Evolutionary conservation across 2,329 filamentous ascomycete species (phyloP).

Genomic region (Phyllosticta citrichinensis): DNA sequence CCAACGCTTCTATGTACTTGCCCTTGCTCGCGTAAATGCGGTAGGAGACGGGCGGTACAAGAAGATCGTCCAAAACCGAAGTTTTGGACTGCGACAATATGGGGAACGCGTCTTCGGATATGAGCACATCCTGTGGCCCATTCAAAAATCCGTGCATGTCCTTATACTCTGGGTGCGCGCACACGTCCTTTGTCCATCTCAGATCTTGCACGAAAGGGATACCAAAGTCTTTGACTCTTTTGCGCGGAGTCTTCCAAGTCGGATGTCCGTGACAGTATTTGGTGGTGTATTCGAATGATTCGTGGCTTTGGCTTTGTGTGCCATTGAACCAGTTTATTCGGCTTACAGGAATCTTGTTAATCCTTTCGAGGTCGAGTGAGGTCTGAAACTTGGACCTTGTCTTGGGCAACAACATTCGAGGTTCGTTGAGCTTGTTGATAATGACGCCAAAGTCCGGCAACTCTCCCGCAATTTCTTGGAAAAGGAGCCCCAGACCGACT

Average conservation of each 20-base stretch:
- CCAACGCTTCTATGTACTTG: constrained; percentile 31
- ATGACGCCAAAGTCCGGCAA: not conserved
- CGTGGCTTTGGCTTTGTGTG: not conserved
- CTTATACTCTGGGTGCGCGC: constrained; percentile 1
- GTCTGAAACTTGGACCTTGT: not conserved
- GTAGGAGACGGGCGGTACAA: constrained; percentile 40
- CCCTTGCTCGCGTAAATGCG: constrained; percentile 21
- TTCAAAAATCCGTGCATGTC: constrained; percentile 21
- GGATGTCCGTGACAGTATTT: constrained; percentile 6
- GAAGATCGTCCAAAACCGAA: constrained; percentile 39
- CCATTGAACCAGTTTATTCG: not conserved
- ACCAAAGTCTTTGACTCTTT: not conserved
- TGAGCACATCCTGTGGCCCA: constrained; percentile 33
- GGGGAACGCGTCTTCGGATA: constrained; percentile 35
- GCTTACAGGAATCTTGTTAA: not conserved
- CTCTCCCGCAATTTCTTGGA: not conserved
- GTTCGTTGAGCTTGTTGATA: not conserved
- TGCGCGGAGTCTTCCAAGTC: constrained; percentile 1
- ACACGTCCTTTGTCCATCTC: constrained; percentile 38
- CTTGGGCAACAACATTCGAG: not conserved
- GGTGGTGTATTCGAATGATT: not conserved
- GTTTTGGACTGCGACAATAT: constrained; percentile 37
- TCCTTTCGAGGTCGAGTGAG: not conserved
- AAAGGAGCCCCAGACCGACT: not conserved
- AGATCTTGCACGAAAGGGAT: constrained; percentile 8